Percentiles rank a stretch among this genome's conserved stretches.
Conservation (phyloP, 148 eudicot genomes). For the Tetragonia tetragonoides region DNA sequence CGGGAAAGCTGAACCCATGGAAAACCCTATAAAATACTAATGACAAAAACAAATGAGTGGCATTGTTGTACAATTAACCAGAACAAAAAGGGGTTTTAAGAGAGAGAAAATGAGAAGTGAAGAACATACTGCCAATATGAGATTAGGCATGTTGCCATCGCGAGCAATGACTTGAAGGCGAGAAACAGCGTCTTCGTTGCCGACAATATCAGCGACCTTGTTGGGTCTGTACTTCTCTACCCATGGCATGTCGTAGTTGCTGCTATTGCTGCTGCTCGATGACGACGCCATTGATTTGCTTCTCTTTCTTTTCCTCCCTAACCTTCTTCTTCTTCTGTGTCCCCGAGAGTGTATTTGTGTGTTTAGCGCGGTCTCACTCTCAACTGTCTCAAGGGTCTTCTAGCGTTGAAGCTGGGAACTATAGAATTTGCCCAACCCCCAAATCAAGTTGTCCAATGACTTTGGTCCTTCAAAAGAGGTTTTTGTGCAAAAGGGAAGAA, state of each 20-base stretch:
- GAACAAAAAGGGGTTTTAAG: background rate
- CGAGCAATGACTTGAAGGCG: conserved; percentile 94
- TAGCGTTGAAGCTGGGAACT: no score
- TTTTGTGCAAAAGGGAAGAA: no score
- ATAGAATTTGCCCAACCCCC: no score
- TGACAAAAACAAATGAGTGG: no score
- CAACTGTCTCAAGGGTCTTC: background rate
- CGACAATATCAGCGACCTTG: conserved; percentile 82
- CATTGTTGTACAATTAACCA: background rate
- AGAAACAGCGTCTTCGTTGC: conserved; percentile 87
- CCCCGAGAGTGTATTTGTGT: background rate
- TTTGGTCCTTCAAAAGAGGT: no score
- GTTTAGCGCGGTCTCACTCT: background rate
- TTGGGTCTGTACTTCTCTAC: conserved; percentile 90
- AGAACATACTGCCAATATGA: conserved; percentile 12
- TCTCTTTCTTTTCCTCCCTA: background rate
- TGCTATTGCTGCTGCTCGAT: conserved; percentile 33
- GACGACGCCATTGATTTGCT: conserved; percentile 43
- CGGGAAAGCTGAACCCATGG: conserved; percentile 1
- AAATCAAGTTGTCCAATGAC: no score
- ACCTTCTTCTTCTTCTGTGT: background rate
- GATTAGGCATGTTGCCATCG: conserved; percentile 95
- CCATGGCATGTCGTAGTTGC: conserved; percentile 78
- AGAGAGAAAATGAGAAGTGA: background rate
- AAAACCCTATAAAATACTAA: background rate